Conservation (phyloP, 139 green algal species). For the Parachlorella kessleri region DNA sequence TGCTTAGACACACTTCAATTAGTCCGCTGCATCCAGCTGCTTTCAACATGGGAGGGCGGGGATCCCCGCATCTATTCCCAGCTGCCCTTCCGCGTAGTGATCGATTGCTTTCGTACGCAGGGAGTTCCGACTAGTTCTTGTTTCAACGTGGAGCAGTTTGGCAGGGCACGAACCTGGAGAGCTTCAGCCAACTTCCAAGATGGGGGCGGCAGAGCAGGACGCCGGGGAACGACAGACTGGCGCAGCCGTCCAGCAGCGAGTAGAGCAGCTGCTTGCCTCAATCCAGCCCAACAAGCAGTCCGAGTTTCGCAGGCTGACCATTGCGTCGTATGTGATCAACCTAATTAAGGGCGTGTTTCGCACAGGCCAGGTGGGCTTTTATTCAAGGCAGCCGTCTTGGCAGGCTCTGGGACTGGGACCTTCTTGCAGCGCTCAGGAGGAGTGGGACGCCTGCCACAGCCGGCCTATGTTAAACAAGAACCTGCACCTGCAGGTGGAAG, state of each 20-base stretch:
- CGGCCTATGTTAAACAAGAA: background rate
- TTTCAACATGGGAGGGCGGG: too few species aligned
- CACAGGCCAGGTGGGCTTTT: constrained; percentile 22
- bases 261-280: constrained; percentile 24
- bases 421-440: background rate
- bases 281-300: constrained; percentile 25
- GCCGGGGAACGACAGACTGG: background rate
- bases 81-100: too few species aligned
- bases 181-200: too few species aligned
- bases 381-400: background rate
- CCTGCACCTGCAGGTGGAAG: constrained; percentile 66
- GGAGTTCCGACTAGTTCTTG: too few species aligned
- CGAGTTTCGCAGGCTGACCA: constrained; percentile 24
- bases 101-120: too few species aligned
- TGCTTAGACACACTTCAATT: too few species aligned
- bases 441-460: background rate
- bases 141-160: too few species aligned
- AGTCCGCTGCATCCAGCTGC: too few species aligned
- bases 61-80: too few species aligned
- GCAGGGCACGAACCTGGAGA: too few species aligned
- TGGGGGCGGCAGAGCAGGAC: too few species aligned
- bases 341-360: constrained; percentile 32
- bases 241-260: background rate
- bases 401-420: background rate
- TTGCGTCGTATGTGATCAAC: constrained; percentile 23